phyloP scores from a whole-genome alignment of 306 rosid species.

The Calophaca sinica region DNA sequence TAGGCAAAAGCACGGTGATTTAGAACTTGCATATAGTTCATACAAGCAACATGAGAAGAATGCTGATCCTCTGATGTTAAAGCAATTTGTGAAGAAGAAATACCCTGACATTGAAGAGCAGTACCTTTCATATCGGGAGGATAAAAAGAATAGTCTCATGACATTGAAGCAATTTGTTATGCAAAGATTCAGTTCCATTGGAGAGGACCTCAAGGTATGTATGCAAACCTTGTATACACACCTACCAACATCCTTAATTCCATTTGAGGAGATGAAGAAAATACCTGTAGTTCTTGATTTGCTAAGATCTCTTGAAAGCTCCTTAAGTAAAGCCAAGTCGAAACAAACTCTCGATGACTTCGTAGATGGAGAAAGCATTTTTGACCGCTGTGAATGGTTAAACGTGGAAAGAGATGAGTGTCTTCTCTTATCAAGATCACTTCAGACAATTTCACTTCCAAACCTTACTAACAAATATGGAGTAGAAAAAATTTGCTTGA shows the following conservation, averaged over 20 bases:
- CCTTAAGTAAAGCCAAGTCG: constrained; percentile 5
- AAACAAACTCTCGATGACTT: neutral
- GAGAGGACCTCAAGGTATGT: constrained; percentile 25
- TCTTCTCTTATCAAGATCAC: constrained; percentile 25
- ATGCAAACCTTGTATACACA: constrained; percentile 53
- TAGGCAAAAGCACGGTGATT: neutral
- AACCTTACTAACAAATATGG: neutral
- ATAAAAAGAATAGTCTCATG: constrained; percentile 21
- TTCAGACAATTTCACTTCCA: constrained; percentile 40
- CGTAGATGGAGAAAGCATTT: neutral
- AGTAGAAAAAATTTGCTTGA: constrained; percentile 39
- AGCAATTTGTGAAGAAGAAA: constrained; percentile 39
- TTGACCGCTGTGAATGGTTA: constrained; percentile 2
- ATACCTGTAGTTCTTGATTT: constrained; percentile 40
- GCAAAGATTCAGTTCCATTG: constrained; percentile 31
- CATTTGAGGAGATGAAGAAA: constrained; percentile 37
- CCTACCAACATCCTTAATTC: constrained; percentile 60
- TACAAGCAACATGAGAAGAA: constrained; percentile 26
- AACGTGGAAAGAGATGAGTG: constrained; percentile 26
- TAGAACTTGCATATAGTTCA: constrained; percentile 17
- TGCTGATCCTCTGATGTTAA: constrained; percentile 31
- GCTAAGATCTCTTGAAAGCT: constrained; percentile 41
- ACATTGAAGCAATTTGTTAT: constrained; percentile 48
- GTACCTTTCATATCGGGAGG: constrained; percentile 38
- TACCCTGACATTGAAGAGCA: neutral